These are phyloP conservation scores for Colletotrichum godetiae DNA, from an alignment of 2,329 filamentous ascomycete genomes.

Conservation along the genomic window DNA sequence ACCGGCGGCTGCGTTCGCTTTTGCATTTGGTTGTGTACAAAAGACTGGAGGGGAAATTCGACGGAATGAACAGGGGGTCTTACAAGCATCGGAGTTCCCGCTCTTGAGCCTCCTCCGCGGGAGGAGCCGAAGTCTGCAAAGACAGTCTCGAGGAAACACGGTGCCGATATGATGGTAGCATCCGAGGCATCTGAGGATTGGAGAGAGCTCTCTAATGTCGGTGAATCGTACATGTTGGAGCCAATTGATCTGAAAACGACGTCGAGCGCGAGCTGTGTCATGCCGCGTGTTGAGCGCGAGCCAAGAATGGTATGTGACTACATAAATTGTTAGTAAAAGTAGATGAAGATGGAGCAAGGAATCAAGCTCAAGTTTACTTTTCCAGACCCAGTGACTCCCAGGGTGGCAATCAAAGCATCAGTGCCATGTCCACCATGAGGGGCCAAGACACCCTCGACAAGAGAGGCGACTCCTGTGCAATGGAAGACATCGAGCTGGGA, in stretches of 20 bases:
- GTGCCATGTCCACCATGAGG: slow-evolving; percentile 79
- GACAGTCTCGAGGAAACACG: slow-evolving; percentile 81
- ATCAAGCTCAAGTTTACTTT: slow-evolving; percentile 70
- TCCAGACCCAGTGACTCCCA: slow-evolving; percentile 95
- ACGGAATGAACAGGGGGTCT: slow-evolving; percentile 49
- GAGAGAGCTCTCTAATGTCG: slow-evolving; percentile 77
- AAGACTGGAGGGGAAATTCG: slow-evolving; percentile 32
- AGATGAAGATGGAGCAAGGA: no score
- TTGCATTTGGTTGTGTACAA: slow-evolving; percentile 24
- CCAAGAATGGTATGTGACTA: slow-evolving; percentile 97
- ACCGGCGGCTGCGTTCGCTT: slow-evolving; percentile 42
- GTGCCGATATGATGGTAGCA: slow-evolving; percentile 78
- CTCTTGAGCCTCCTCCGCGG: slow-evolving; percentile 71
- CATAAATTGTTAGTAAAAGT: background rate
- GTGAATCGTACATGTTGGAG: slow-evolving; percentile 72
- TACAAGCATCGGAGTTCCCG: slow-evolving; percentile 77
- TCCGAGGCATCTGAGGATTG: slow-evolving; percentile 84
- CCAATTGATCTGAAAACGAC: slow-evolving; percentile 87
- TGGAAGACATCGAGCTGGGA: slow-evolving; percentile 89
- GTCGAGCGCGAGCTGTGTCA: slow-evolving; percentile 93
- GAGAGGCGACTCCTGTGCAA: slow-evolving; percentile 77
- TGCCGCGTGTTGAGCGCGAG: slow-evolving; percentile 84
- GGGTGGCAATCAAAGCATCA: slow-evolving; percentile 89
- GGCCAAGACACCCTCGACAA: slow-evolving; percentile 86
- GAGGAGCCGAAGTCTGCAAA: slow-evolving; percentile 75